A percentile compares a stretch with the other conserved stretches of the same genome.
Conservation (phyloP, 805 yeast species). For the Pichia pseudocactophila region DNA sequence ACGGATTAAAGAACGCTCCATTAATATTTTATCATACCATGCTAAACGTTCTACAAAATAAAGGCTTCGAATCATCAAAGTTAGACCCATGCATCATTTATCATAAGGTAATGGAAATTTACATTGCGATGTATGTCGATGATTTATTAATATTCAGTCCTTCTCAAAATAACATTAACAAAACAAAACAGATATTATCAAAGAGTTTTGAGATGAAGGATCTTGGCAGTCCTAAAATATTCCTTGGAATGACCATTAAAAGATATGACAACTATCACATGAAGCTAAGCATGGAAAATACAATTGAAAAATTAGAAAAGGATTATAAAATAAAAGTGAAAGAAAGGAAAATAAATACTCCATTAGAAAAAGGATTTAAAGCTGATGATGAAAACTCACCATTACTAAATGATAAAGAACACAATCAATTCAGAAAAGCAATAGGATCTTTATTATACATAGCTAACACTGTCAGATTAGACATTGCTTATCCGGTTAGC, state of each 20-base stretch:
- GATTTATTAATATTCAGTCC: not conserved
- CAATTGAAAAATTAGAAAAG: not conserved
- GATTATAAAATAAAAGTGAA: not conserved
- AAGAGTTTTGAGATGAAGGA: conserved; percentile 3
- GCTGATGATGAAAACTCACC: not conserved
- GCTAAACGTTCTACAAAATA: not conserved
- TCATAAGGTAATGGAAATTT: not conserved
- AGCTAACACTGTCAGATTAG: conserved; percentile 8
- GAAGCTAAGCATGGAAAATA: too few species aligned
- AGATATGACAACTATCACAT: too few species aligned
- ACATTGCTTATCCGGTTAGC: conserved; percentile 4
- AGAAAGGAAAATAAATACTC: not conserved
- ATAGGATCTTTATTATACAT: conserved; percentile 5
- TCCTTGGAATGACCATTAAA: not conserved
- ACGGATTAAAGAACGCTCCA: conserved; percentile 5
- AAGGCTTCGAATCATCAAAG: not conserved
- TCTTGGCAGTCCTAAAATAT: not conserved
- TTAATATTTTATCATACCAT: conserved; percentile 1
- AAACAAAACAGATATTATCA: not conserved
- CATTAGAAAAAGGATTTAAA: conserved; percentile 2
- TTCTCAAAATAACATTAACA: not conserved
- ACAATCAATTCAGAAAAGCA: conserved; percentile 1
- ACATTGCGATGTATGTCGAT: conserved; percentile 1
- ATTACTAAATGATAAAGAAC: not conserved
- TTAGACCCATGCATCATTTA: conserved; percentile 5